Evolutionary conservation across 1,139 yeast species (phyloP).

Genomic region (Scheffersomyces titani): DNA sequence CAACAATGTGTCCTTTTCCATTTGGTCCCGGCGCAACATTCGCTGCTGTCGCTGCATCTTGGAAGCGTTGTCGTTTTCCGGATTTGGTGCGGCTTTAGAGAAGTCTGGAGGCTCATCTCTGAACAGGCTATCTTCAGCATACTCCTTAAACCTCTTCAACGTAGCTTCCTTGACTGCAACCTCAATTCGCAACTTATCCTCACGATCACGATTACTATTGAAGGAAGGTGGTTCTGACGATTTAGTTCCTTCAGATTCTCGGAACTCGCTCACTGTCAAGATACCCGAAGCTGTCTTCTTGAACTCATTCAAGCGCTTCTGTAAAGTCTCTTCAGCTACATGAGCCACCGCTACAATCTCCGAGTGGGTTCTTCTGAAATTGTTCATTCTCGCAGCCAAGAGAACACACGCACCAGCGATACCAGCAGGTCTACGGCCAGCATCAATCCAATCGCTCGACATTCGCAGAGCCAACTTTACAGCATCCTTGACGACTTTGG

Average conservation of each 20-base stretch:
- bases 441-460: constrained; percentile 94
- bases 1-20: constrained; percentile 11
- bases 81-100: constrained; percentile 1
- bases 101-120: not conserved
- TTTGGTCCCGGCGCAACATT: constrained; percentile 5
- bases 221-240: constrained; percentile 83
- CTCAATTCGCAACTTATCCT: constrained; percentile 23
- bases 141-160: constrained; percentile 24
- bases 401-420: constrained; percentile 95
- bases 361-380: constrained; percentile 85
- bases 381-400: constrained; percentile 95
- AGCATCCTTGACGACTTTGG: constrained; percentile 84
- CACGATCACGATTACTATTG: constrained; percentile 45
- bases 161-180: constrained; percentile 34
- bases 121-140: not conserved
- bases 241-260: constrained; percentile 47
- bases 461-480: constrained; percentile 82
- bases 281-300: constrained; percentile 73
- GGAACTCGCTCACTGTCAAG: constrained; percentile 71
- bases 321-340: constrained; percentile 92
- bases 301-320: constrained; percentile 86
- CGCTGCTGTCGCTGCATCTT: constrained; percentile 16
- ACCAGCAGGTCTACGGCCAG: constrained; percentile 98
- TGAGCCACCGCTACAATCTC: constrained; percentile 96
- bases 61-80: constrained; percentile 8